Evolutionary conservation across 225 moss, liverwort and hornwort genomes (phyloP).

Genomic region (Polytrichum commune): DNA sequence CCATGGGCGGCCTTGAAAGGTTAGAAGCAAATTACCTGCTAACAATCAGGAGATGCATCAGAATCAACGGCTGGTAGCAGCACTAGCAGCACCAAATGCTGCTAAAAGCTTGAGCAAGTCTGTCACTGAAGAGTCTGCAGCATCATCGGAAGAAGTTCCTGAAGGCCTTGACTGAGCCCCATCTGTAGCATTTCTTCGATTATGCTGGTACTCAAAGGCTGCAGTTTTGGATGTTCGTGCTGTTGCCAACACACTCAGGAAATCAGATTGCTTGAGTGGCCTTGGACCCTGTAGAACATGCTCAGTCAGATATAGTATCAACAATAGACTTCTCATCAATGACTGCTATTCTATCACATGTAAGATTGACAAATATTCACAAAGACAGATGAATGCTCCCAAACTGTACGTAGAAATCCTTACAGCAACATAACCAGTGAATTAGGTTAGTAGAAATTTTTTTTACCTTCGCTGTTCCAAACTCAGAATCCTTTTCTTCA

Average conservation of each 20-base stretch:
- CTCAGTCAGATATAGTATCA: no score
- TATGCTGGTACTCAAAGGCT: conserved; percentile 48
- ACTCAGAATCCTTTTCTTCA: conserved; percentile 19
- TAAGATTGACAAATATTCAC: no score
- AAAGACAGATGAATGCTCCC: no score
- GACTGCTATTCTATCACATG: no score
- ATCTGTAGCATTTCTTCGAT: conserved; percentile 30
- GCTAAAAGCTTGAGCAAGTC: conserved; percentile 54
- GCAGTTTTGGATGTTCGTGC: conserved; percentile 50
- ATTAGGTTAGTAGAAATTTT: no score
- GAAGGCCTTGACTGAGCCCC: conserved; percentile 31
- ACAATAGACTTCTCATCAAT: no score
- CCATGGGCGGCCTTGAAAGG: no score
- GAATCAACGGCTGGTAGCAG: conserved; percentile 23
- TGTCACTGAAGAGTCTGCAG: conserved; percentile 33
- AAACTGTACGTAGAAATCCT: no score
- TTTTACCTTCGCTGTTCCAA: no score
- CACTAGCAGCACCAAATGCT: conserved; percentile 44
- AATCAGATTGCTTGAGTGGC: conserved; percentile 45
- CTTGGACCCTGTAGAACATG: conserved; percentile 28
- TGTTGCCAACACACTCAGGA: conserved; percentile 34
- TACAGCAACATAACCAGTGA: no score
- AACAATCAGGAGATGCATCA: not conserved
- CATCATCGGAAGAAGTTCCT: conserved; percentile 31
- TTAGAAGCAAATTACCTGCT: no score